phyloP scores from a whole-genome alignment of 2,329 filamentous ascomycete species.

The Pseudogymnoascus sp. region DNA sequence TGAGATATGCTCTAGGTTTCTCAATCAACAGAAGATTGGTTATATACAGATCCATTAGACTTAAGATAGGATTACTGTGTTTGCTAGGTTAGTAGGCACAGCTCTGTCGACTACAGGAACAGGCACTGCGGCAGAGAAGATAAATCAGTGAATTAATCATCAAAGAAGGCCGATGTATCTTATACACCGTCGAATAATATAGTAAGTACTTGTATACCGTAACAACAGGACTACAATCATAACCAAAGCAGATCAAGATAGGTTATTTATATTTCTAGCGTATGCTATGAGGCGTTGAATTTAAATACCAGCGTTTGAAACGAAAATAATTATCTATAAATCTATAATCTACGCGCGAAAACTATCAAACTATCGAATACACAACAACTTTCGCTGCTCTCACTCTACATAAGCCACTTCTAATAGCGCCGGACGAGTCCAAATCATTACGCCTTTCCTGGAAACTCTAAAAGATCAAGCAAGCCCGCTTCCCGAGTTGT shows the following conservation, averaged over 20 bases:
- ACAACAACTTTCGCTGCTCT: not conserved
- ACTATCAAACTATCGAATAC: not conserved
- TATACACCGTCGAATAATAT: not conserved
- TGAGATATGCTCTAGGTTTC: not conserved
- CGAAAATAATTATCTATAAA: not conserved
- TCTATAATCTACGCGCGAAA: not conserved
- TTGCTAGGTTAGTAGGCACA: not conserved
- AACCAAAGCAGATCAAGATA: not conserved
- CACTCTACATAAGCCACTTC: not conserved
- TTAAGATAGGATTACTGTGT: not conserved
- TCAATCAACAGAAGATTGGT: not conserved
- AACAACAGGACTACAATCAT: not conserved
- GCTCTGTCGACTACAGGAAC: no score
- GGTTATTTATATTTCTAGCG: not conserved
- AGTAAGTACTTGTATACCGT: not conserved
- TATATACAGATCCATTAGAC: not conserved
- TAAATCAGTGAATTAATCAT: not conserved
- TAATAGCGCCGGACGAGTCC: not conserved
- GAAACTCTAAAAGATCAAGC: not conserved
- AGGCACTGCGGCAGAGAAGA: no score
- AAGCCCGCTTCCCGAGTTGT: not conserved
- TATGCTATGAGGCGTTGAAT: no score
- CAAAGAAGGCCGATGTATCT: not conserved
- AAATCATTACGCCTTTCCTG: not conserved
- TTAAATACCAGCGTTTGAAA: not conserved